These are phyloP conservation scores for Clonostachys chloroleuca DNA, from an alignment of 2,329 filamentous ascomycete species.

Conservation along the genomic window DNA sequence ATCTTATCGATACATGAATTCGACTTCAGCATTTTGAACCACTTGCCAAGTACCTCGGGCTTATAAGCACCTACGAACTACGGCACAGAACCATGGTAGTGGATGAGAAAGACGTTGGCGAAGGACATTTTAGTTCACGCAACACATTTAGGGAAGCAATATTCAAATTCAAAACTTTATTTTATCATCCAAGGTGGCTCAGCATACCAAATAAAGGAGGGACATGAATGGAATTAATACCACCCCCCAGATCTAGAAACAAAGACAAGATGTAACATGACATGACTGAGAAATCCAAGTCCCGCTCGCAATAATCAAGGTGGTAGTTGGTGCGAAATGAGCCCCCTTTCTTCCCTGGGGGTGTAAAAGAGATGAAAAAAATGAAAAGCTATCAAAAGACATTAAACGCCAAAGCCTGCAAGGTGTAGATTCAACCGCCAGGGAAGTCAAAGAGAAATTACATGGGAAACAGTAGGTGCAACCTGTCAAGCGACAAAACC, in stretches of 20 bases:
- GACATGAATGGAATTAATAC: slow-evolving; percentile 4
- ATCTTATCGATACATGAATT: slow-evolving; percentile 1
- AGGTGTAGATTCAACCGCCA: neutral
- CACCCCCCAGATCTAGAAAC: neutral
- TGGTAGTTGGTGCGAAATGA: too few relatives aligned
- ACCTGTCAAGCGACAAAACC: slow-evolving; percentile 1
- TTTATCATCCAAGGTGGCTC: neutral
- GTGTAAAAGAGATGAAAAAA: neutral
- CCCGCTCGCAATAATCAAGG: too few relatives aligned
- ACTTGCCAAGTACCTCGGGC: too few relatives aligned
- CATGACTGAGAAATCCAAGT: neutral
- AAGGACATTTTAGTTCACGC: neutral
- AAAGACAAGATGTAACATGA: neutral
- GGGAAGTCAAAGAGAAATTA: neutral
- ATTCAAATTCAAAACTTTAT: neutral
- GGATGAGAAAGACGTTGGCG: neutral
- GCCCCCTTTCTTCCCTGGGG: too few relatives aligned
- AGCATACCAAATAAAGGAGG: slow-evolving; percentile 4
- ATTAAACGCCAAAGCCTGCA: neutral
- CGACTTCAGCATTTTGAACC: too few relatives aligned
- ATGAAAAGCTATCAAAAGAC: neutral
- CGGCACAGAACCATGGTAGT: neutral
- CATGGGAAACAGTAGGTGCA: neutral
- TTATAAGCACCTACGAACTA: neutral
- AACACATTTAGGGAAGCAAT: neutral